Evolutionary conservation across 2,329 filamentous ascomycete species (phyloP).

Genomic region (Penicillium fuscoglaucum): DNA sequence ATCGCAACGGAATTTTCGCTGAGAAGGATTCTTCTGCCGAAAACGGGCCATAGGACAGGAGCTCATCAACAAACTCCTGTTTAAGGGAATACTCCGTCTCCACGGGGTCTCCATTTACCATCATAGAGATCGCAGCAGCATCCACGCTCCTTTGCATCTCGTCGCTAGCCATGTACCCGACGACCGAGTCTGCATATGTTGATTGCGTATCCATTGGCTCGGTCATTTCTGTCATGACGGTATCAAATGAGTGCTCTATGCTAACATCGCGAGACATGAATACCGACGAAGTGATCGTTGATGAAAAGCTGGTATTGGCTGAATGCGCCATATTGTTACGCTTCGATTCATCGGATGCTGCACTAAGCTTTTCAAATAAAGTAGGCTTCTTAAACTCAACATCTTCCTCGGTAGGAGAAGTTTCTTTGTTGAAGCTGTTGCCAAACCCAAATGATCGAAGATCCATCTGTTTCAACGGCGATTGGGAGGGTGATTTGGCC

Average conservation of each 20-base stretch:
- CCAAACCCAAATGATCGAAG: constrained; percentile 4
- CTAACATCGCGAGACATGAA: constrained; percentile 16
- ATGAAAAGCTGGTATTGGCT: constrained; percentile 28
- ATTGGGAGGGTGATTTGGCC: not conserved
- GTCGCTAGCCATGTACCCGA: constrained; percentile 23
- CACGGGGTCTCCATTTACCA: constrained; percentile 1
- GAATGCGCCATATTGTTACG: constrained; percentile 21
- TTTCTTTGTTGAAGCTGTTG: not conserved
- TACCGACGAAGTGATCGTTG: constrained; percentile 19
- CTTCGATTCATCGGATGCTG: constrained; percentile 15
- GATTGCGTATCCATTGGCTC: constrained; percentile 29
- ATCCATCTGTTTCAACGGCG: constrained; percentile 3
- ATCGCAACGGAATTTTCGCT: constrained; percentile 33
- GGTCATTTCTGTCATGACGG: constrained; percentile 32
- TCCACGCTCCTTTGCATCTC: constrained; percentile 18
- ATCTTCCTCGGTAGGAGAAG: not conserved
- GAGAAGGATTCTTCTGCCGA: constrained; percentile 29
- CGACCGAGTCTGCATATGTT: constrained; percentile 31
- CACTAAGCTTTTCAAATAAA: constrained; percentile 20
- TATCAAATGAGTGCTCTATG: constrained; percentile 30
- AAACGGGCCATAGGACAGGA: constrained; percentile 41
- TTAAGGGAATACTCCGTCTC: constrained; percentile 17
- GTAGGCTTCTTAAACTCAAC: constrained; percentile 7
- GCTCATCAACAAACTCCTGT: constrained; percentile 29
- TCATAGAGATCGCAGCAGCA: constrained; percentile 4